Base-by-base conservation (phyloP, 2,329 filamentous ascomycete species). In the Parafenestella ontariensis region DNA sequence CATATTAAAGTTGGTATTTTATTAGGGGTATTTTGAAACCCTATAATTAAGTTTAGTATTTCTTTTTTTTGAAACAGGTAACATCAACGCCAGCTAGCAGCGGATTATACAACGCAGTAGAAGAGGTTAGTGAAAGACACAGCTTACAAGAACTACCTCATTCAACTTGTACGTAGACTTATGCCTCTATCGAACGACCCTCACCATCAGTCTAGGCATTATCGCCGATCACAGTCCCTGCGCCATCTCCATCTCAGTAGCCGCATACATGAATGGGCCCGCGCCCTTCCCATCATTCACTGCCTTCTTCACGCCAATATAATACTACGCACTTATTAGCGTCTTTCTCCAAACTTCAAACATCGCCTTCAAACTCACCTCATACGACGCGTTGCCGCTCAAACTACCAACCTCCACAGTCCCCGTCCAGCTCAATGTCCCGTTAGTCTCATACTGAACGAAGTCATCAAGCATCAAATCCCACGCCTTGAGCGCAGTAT, bases 391-490 rank as follows among this genome's bases (percentile, higher is more conserved):
- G 57, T 81, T 75, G 10, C 78, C 78, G 58, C 75, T 78, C 57
- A 85, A 61, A 46, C 79, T 83, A 41, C 83, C 82, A 9, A 85
- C 82, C 44, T 75, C 68, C 0, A 85, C 83, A 0, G 83, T 85
- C 1, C 81, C 80, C 56, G 82, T 79, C 71, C 78, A 84, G 48
- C 77, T 78, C 42, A 84, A 61, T 0, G 81, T 82, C 0, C 79
- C 80, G 59, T 83, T 79, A 47, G 62, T 66, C 17, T 75, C 72
- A 39, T 78, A 68, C 9, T 78, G 78, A 3, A 85, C 78, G 53
- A 82, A 82, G 18, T 77, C 68, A 0, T 79, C 61, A 3, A 80
- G 54, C 54, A 84, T 69, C 11, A 78, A 66, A 15, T 74, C 64
- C 61, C 82, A 82, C 2, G 77, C 81, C 65, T 78, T 79, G 23